Base-by-base conservation (phyloP, 2,329 filamentous ascomycete genomes). In the Xenosphaeropsis pyriputrescens region DNA sequence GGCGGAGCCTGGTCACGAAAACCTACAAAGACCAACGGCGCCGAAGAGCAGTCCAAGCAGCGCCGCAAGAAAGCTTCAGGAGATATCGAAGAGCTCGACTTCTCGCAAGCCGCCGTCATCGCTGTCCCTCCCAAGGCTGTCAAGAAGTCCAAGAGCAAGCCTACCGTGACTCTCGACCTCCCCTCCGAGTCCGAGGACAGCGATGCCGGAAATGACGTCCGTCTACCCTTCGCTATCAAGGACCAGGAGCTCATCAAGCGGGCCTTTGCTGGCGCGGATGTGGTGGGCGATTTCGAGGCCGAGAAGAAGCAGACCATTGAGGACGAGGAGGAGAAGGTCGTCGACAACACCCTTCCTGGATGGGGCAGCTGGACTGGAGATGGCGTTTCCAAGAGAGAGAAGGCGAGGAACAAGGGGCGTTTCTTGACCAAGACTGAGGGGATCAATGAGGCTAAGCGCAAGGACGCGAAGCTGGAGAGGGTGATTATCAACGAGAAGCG, bases 401-500 rank as follows among this genome's bases (percentile, higher is more conserved):
- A 74, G 57, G 75, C 75, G 52, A 62, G 70, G 47, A 76, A 80
- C 51, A 64, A 68, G 50, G 70, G 67, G 39, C 58, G 72, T 14
- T 75, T 78, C 52, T 58, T 84, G 38, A 75, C 65, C 22, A 81
- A 75, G 52, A 61, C 75, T 12, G 72, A 84, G 43, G 88, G 85
- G 29, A 67, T 93, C 46, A 81, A 84, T 57, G 73, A 75, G 46
- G 70, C 78, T 42, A 72, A 88, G 42, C 75, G 91, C 36, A 81
- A 84, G 60, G 91, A 96, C 52, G 75, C 75, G 38, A 88, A 83
- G 60, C 61, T 94, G 43, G 76, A 84, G 38, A 74, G 74, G 44
- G 89, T 95, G 11, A 93, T 96, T 42, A 80, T 98, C 50, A 94
- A 82, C 52, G 85, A 98, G 71, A 93, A 88, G 66, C 69, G 75